Evolutionary conservation across 495 filamentous ascomycete species (phyloP).

Genomic region (Aspergillus taichungensis): DNA sequence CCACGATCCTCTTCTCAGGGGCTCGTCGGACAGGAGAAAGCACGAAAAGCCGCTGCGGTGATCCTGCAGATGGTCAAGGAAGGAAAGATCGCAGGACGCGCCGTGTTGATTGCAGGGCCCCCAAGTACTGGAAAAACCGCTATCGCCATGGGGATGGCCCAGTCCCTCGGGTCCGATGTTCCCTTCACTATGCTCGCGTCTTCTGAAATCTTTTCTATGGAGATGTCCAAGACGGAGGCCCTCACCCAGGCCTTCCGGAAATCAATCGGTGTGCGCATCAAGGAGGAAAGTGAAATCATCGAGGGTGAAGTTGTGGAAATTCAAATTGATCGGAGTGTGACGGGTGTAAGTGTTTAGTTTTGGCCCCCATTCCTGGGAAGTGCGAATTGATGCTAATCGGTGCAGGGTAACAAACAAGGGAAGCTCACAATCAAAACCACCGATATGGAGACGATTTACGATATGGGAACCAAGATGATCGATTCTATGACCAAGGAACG

Average conservation of each 20-base stretch:
- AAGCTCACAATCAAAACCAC: constrained; percentile 99
- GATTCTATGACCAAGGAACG: constrained; percentile 98
- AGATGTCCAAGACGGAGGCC: constrained; percentile 98
- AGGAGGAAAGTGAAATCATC: constrained; percentile 97
- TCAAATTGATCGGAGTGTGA: constrained; percentile 95
- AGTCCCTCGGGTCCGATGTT: constrained; percentile 85
- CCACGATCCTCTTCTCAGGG: constrained; percentile 82
- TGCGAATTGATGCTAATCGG: constrained; percentile 12
- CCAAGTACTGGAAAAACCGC: constrained; percentile 98
- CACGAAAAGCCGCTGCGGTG: constrained; percentile 89
- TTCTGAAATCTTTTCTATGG: constrained; percentile 94
- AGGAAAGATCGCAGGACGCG: constrained; percentile 93
- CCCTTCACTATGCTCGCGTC: constrained; percentile 94
- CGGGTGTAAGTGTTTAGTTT: constrained; percentile 49
- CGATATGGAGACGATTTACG: constrained; percentile 99
- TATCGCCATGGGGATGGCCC: constrained; percentile 98
- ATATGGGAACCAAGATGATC: constrained; percentile 99
- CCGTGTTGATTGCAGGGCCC: constrained; percentile 90
- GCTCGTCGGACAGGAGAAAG: constrained; percentile 94
- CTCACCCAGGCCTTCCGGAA: constrained; percentile 96
- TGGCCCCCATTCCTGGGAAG: not conserved
- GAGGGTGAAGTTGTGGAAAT: constrained; percentile 99
- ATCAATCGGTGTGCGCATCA: constrained; percentile 92
- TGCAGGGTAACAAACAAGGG: constrained; percentile 81
- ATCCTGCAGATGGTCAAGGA: constrained; percentile 98